Percentiles rank a stretch among this genome's conserved stretches.
Evolutionary conservation across 176 grass and related monocot genomes (phyloP).

Genomic region (barley (Hordeum vulgare)): MorexV3_pseudomolecules_assembly NC_058519.1:517187841-517188340

Average conservation of each 20-base stretch:
- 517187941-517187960: neutral
- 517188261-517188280: slow-evolving; percentile 17
- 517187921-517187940: neutral
- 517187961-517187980: slow-evolving; percentile 10
- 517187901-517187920: slow-evolving; percentile 12
- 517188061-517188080: neutral
- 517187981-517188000: slow-evolving; percentile 15
- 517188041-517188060: too few relatives aligned
- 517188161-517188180: slow-evolving; percentile 96
- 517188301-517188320: too few relatives aligned
- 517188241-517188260: slow-evolving; percentile 63
- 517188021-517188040: neutral
- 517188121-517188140: slow-evolving; percentile 69
- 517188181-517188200: slow-evolving; percentile 86
- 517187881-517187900: slow-evolving; percentile 27
- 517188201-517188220: slow-evolving; percentile 80
- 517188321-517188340: neutral
- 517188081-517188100: slow-evolving; percentile 73
- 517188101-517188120: slow-evolving; percentile 62
- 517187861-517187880: slow-evolving; percentile 38
- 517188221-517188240: slow-evolving; percentile 65
- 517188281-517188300: neutral
- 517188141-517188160: slow-evolving; percentile 52
- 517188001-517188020: neutral
- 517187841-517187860: slow-evolving; percentile 40